These are phyloP conservation scores for Chlamydomonas eustigma DNA, from an alignment of 139 green algal genomes.

Conservation along the genomic window DNA sequence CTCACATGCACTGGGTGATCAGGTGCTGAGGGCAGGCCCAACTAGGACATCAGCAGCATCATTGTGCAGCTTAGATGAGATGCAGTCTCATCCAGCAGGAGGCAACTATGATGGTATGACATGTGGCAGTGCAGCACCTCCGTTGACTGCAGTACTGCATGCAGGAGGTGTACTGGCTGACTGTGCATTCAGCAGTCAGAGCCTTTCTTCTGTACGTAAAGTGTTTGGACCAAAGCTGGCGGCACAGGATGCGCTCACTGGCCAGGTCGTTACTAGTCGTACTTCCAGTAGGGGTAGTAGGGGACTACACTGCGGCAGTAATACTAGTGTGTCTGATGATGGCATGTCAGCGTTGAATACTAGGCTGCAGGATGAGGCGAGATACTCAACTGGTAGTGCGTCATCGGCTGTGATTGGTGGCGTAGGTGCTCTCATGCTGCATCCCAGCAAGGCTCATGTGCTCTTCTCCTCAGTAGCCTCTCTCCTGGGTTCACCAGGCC, in stretches of 20 bases:
- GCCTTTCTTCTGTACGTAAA: not conserved
- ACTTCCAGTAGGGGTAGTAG: not conserved
- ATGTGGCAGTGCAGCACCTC: not conserved
- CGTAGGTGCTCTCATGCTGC: constrained; percentile 1
- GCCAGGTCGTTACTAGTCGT: not conserved
- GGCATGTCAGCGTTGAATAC: no score
- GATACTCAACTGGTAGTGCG: no score
- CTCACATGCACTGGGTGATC: not conserved
- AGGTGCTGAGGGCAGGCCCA: not conserved
- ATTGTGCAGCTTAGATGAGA: no score
- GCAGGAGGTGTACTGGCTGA: constrained; percentile 58
- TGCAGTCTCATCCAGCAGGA: no score
- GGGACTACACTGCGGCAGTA: no score
- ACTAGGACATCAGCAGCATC: no score
- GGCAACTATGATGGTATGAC: not conserved
- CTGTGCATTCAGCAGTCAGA: constrained; percentile 28
- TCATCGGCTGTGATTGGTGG: no score
- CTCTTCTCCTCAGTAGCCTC: constrained; percentile 65
- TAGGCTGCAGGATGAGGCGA: no score
- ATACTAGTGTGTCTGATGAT: no score
- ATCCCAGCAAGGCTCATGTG: constrained; percentile 27
- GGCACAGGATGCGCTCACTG: not conserved
- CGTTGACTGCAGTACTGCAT: constrained; percentile 43
- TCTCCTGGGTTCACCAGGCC: constrained; percentile 66
- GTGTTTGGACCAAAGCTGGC: constrained; percentile 10